These are phyloP conservation scores for Hondaea fermentalgiana DNA, from an alignment of 108 stramenopile species.

Conservation along the genomic window DNA sequence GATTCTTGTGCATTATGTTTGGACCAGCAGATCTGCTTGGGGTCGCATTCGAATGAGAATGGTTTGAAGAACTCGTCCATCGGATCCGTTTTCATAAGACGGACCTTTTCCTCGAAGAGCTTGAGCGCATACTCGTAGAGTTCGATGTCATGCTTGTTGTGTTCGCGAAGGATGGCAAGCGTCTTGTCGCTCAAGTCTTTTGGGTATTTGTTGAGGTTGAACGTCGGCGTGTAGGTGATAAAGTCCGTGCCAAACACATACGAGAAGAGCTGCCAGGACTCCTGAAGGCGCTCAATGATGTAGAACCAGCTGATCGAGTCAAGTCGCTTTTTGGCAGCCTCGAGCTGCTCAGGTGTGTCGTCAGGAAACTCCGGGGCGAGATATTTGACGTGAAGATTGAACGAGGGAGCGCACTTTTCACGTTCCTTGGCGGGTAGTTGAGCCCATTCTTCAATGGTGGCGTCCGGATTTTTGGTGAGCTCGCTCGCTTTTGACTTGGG, in stretches of 20 bases:
- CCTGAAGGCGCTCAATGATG: background rate
- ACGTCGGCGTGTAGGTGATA: background rate
- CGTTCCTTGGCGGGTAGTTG: background rate
- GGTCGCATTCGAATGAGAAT: background rate
- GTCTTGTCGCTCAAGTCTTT: background rate
- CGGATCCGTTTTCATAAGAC: background rate
- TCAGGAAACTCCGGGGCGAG: background rate
- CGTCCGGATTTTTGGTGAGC: background rate
- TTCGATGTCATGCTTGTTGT: background rate
- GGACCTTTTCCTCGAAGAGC: background rate
- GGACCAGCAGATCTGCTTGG: background rate
- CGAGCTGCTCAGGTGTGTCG: background rate
- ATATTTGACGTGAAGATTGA: background rate
- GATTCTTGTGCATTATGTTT: background rate
- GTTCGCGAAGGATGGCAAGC: background rate
- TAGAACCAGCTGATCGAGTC: background rate
- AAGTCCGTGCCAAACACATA: background rate
- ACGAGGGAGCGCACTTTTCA: background rate
- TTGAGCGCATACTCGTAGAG: background rate
- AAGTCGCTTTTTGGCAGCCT: background rate
- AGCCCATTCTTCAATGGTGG: background rate
- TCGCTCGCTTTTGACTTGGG: background rate
- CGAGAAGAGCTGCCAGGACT: background rate
- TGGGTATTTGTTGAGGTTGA: background rate
- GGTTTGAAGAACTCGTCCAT: background rate